These are phyloP conservation scores for Sclerotinia minor DNA, from an alignment of 2,329 filamentous ascomycete genomes.

Conservation along the genomic window DNA sequence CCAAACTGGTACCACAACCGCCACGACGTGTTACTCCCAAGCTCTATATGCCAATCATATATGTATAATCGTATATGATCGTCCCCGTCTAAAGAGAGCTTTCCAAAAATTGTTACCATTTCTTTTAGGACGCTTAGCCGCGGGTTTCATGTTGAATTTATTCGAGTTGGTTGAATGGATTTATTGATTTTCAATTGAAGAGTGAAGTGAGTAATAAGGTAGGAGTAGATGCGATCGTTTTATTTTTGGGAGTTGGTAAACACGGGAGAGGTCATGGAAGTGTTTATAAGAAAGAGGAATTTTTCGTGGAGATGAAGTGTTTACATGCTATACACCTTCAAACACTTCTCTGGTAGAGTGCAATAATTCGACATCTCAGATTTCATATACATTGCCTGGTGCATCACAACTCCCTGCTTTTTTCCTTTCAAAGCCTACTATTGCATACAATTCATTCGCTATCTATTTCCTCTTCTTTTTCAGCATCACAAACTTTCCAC, in stretches of 20 bases:
- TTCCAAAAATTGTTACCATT: no score
- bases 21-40: not conserved
- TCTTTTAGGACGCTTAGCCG: not conserved
- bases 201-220: not conserved
- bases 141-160: slow-evolving; percentile 8
- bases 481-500: not conserved
- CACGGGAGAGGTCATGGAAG: not conserved
- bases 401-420: not conserved
- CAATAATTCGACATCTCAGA: not conserved
- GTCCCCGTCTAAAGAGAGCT: not conserved
- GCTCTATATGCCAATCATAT: slow-evolving; percentile 11
- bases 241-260: not conserved
- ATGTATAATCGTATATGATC: not conserved
- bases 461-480: not conserved
- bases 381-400: slow-evolving; percentile 11
- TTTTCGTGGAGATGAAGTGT: not conserved
- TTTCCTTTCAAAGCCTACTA: not conserved
- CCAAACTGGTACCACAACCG: slow-evolving; percentile 2
- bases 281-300: slow-evolving; percentile 10
- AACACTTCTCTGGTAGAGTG: not conserved
- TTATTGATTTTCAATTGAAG: not conserved
- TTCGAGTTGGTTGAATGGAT: not conserved
- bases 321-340: not conserved
- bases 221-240: not conserved
- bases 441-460: not conserved